These are phyloP conservation scores for Astragalus membranaceus DNA, from an alignment of 306 rosid species.

Conservation along the genomic window DNA sequence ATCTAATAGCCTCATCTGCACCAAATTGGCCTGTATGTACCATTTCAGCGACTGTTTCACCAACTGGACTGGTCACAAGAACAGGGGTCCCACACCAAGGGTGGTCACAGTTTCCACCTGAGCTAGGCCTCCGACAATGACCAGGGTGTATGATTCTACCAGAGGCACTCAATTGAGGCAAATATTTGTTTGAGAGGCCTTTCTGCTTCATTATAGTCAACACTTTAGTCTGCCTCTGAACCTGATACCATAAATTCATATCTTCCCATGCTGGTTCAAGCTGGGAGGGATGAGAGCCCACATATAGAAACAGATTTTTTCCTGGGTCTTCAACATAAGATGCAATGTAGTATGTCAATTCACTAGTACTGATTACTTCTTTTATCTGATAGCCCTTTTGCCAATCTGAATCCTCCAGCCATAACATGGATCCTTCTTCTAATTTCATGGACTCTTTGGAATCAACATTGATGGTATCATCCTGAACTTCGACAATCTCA, in stretches of 20 bases:
- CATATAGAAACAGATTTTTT: slow-evolving; percentile 59
- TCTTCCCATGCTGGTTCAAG: slow-evolving; percentile 99
- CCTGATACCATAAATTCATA: slow-evolving; percentile 97
- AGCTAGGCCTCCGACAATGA: slow-evolving; percentile 70
- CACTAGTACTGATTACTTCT: slow-evolving; percentile 46
- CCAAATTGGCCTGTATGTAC: slow-evolving; percentile 57
- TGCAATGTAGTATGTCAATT: slow-evolving; percentile 61
- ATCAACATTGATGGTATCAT: slow-evolving; percentile 52
- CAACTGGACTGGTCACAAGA: slow-evolving; percentile 86
- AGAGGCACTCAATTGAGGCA: slow-evolving; percentile 81
- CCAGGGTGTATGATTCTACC: slow-evolving; percentile 97
- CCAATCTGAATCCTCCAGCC: slow-evolving; percentile 88
- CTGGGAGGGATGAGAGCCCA: slow-evolving; percentile 86
- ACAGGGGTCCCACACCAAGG: slow-evolving; percentile 99
- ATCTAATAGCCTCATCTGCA: slow-evolving; percentile 69
- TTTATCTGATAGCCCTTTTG: slow-evolving; percentile 81
- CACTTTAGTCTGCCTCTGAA: slow-evolving; percentile 94
- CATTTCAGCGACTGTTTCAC: slow-evolving; percentile 80
- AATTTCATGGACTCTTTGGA: slow-evolving; percentile 68
- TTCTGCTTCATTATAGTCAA: slow-evolving; percentile 84
- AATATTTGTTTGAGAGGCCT: slow-evolving; percentile 74
- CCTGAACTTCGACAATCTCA: slow-evolving; percentile 92
- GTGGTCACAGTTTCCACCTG: slow-evolving; percentile 89
- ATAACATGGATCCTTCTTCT: slow-evolving; percentile 71
- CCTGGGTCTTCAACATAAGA: slow-evolving; percentile 81